A percentile compares a stretch with the other conserved stretches of the same genome.
Evolutionary conservation across 176 grass and related monocot genomes (phyloP).

Genomic region (Juncus effusus): DNA sequence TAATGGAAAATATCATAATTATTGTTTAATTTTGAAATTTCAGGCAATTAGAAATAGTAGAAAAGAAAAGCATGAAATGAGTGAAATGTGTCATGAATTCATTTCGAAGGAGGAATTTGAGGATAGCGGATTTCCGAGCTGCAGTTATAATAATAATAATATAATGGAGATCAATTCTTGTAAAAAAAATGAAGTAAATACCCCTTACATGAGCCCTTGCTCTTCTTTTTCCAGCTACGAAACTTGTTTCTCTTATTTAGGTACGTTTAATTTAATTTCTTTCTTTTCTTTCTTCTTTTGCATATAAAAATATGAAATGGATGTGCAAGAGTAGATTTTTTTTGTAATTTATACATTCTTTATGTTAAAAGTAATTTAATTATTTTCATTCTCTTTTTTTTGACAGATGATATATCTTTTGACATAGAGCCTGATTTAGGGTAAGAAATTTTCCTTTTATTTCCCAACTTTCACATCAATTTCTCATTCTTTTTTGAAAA

Average conservation of each 20-base stretch:
- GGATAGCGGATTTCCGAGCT: slow-evolving; percentile 26
- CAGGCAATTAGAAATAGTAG: slow-evolving; percentile 14
- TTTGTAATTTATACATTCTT: slow-evolving; percentile 11
- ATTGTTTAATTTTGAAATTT: not conserved
- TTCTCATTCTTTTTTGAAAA: slow-evolving; percentile 5
- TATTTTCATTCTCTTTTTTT: slow-evolving; percentile 8
- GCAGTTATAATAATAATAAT: slow-evolving; percentile 29
- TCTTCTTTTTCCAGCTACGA: slow-evolving; percentile 60
- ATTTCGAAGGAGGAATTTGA: slow-evolving; percentile 37
- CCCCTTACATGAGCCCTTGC: slow-evolving; percentile 52
- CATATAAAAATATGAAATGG: too few relatives aligned
- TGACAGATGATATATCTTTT: slow-evolving; percentile 29
- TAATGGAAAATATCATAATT: slow-evolving; percentile 5
- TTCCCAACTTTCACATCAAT: slow-evolving; percentile 16
- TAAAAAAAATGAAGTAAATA: slow-evolving; percentile 24
- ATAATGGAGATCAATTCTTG: slow-evolving; percentile 21
- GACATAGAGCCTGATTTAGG: slow-evolving; percentile 41
- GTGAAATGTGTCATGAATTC: slow-evolving; percentile 55
- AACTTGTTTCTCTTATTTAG: slow-evolving; percentile 65
- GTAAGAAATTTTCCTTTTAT: slow-evolving; percentile 9
- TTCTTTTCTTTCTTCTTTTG: too few relatives aligned
- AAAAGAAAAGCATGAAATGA: slow-evolving; percentile 38
- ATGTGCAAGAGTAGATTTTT: too few relatives aligned
- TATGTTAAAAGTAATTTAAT: slow-evolving; percentile 20
- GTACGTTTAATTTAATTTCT: slow-evolving; percentile 30